Conservation (phyloP, 345 rosid species). For the Eucalyptus curtisii region DNA sequence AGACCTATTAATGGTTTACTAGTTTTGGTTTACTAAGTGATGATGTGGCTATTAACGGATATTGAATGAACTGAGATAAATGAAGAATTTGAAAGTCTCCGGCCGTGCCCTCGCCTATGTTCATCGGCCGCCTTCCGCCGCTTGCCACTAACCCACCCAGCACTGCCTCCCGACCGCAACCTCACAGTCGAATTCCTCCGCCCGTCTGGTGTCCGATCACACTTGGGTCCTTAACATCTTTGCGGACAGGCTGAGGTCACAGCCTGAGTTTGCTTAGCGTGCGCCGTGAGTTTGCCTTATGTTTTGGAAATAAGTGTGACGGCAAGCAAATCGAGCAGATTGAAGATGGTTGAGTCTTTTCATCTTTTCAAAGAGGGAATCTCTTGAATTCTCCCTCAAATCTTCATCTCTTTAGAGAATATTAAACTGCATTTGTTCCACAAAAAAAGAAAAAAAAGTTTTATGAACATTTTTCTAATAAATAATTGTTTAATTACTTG, state of each 20-base stretch:
- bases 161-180: background rate
- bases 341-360: no score
- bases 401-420: no score
- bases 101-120: no score
- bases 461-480: no score
- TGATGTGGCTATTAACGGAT: background rate
- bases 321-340: background rate
- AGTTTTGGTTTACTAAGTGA: background rate
- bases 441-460: no score
- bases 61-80: background rate
- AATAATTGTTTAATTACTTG: no score
- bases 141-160: background rate
- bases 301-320: background rate
- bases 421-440: no score
- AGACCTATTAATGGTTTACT: background rate
- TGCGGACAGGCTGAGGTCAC: no score
- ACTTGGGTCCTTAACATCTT: background rate
- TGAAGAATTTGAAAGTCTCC: background rate
- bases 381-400: no score
- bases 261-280: background rate
- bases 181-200: background rate
- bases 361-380: no score
- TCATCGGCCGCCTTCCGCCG: background rate
- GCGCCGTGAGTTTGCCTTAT: no score
- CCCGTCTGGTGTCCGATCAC: background rate